Base-by-base conservation (phyloP, 2,329 filamentous ascomycete species). In the Phoma sp. region DNA sequence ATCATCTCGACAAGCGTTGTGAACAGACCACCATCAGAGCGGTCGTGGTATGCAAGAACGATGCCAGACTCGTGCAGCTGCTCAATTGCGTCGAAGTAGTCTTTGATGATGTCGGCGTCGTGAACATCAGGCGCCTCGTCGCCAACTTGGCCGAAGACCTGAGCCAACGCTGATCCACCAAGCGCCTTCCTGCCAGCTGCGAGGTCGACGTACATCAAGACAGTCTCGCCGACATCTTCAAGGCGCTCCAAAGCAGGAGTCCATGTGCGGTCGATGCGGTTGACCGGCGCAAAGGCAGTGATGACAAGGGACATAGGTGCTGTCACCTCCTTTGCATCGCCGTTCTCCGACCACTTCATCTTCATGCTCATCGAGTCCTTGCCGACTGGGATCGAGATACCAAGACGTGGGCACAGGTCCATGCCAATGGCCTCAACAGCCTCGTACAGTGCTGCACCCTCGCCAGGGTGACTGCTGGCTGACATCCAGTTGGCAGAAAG, bases 301-400 rank as follows among this genome's bases (percentile, higher is more conserved):
- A 98, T 92, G 50, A 97, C 88, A 5, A 96, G 83, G 0, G 93
- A 96, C 65, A 98, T 85, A 1, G 95, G 95, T 4, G 95, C 91
- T 33, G 91, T 97, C 44, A 98, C 93, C 62, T 93, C 93, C 78
- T 90, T 95, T 11, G 83, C 78, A 58, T 89, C 82, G 14, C 84
- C 27, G 80, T 84, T 52, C 83, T 79, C 57, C 80, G 79, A 62
- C 95, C 95, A 98, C 51, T 91, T 91, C 68, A 96, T 93, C 81
- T 97, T 97, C 95, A 99, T 98, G 2, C 93, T 97, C 76, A 96
- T 96, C 0, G 93, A 98, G 75, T 99, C 95, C 78, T 99, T 98
- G 50, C 95, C 95, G 7, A 98, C 95, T 4, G 95, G 95, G 55
- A 99, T 98, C 52, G 89, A 91, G 57, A 99, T 86, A 30, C 90